These are phyloP conservation scores for Colletotrichum musae DNA, from an alignment of 2,329 filamentous ascomycete genomes.

Conservation along the genomic window DNA sequence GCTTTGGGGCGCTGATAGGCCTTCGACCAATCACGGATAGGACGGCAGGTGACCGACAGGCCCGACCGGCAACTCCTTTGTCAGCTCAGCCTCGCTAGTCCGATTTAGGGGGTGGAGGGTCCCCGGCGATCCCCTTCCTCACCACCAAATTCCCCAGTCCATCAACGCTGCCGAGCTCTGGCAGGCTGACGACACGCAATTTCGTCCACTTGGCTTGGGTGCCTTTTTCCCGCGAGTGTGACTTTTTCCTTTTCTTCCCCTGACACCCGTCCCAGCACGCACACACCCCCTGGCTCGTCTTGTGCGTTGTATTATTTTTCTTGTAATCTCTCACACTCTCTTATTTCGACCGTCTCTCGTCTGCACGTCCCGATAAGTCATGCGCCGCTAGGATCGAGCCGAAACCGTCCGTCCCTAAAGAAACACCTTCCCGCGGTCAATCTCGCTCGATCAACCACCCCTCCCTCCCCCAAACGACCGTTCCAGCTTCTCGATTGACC, in stretches of 20 bases:
- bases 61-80: constrained; percentile 12
- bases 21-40: constrained; percentile 31
- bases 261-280: not conserved
- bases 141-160: constrained; percentile 20
- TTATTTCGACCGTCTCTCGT: not conserved
- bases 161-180: constrained; percentile 30
- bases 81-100: constrained; percentile 41
- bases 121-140: constrained; percentile 30
- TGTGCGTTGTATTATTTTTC: constrained; percentile 7
- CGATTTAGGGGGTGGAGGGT: constrained; percentile 37
- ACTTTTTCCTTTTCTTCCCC: not conserved
- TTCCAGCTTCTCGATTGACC: constrained; percentile 9
- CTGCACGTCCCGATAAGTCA: constrained; percentile 24
- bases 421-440: constrained; percentile 6
- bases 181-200: constrained; percentile 40
- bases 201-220: constrained; percentile 35
- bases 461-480: not conserved
- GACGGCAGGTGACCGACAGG: constrained; percentile 22
- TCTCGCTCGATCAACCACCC: constrained; percentile 1
- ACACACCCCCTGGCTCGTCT: constrained; percentile 1
- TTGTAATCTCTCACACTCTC: not conserved
- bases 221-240: constrained; percentile 17
- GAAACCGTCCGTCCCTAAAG: constrained; percentile 25
- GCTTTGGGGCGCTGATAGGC: constrained; percentile 29
- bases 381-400: constrained; percentile 39